Conservation (phyloP, 495 filamentous ascomycete species). For the Cercophora scortea region DNA sequence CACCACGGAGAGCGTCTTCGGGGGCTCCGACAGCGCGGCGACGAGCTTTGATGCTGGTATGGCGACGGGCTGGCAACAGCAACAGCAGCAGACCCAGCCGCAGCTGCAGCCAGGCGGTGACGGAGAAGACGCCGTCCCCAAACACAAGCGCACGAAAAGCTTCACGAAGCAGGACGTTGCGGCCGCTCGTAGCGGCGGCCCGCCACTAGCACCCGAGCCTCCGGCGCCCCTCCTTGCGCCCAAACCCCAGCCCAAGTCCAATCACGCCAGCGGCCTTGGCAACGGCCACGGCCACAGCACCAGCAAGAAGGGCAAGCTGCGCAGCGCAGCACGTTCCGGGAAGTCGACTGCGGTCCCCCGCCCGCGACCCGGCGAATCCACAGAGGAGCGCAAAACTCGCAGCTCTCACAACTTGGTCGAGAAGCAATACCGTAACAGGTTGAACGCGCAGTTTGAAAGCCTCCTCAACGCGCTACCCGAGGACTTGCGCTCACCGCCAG, state of each 20-base stretch:
- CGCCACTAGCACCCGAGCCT: too few relatives aligned
- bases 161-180: too few relatives aligned
- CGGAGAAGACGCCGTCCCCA: too few relatives aligned
- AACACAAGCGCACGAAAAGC: too few relatives aligned
- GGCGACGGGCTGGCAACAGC: too few relatives aligned
- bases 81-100: too few relatives aligned
- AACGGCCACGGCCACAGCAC: slow-evolving; percentile 37
- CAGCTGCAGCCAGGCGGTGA: too few relatives aligned
- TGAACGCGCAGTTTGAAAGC: slow-evolving; percentile 39
- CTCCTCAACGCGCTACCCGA: slow-evolving; percentile 35
- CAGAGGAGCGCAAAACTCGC: slow-evolving; percentile 31
- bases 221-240: background rate
- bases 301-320: slow-evolving; percentile 15
- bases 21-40: too few relatives aligned
- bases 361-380: slow-evolving; percentile 23
- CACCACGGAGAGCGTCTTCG: too few relatives aligned
- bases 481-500: slow-evolving; percentile 17
- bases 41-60: too few relatives aligned
- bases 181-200: too few relatives aligned
- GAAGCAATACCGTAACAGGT: slow-evolving; percentile 41
- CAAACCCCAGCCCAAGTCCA: slow-evolving; percentile 22
- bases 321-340: slow-evolving; percentile 32
- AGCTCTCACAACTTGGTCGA: slow-evolving; percentile 41
- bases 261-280: slow-evolving; percentile 60
- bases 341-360: slow-evolving; percentile 17